Percentiles rank a stretch among this genome's conserved stretches.
These are phyloP conservation scores for Xerocomellus chrysenteron DNA, from an alignment of 768 basidiomycete species.

Conservation along the genomic window DNA sequence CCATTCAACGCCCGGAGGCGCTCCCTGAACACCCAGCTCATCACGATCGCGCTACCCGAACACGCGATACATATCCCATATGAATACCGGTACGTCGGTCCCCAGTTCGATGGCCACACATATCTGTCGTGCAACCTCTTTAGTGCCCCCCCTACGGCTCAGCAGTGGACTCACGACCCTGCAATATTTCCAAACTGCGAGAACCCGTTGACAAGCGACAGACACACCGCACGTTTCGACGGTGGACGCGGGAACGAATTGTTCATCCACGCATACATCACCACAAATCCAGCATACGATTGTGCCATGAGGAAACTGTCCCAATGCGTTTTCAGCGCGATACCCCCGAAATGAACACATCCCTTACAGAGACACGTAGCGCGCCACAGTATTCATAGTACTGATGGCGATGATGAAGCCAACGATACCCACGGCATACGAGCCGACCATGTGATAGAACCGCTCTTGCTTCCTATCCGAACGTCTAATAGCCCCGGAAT, in stretches of 20 bases:
- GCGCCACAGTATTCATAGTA: slow-evolving; percentile 60
- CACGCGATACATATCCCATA: slow-evolving; percentile 72
- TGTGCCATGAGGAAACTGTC: slow-evolving; percentile 74
- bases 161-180: slow-evolving; percentile 60
- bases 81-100: slow-evolving; percentile 66
- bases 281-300: slow-evolving; percentile 69
- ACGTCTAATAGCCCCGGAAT: slow-evolving; percentile 40
- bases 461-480: slow-evolving; percentile 72
- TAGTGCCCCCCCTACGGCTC: not conserved
- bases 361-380: slow-evolving; percentile 63
- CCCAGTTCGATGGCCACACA: slow-evolving; percentile 68
- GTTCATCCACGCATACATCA: slow-evolving; percentile 54
- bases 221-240: slow-evolving; percentile 79
- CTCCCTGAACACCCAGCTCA: slow-evolving; percentile 48
- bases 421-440: slow-evolving; percentile 56
- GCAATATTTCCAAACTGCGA: slow-evolving; percentile 82
- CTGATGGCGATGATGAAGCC: slow-evolving; percentile 67
- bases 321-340: slow-evolving; percentile 3
- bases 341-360: slow-evolving; percentile 7
- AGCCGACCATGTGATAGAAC: slow-evolving; percentile 62
- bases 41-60: slow-evolving; percentile 48
- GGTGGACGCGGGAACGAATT: slow-evolving; percentile 72
- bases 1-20: slow-evolving; percentile 44
- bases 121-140: slow-evolving; percentile 40
- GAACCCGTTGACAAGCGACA: slow-evolving; percentile 80